Percentiles rank a stretch among this genome's conserved stretches.
Evolutionary conservation across 2,329 filamentous ascomycete genomes (phyloP).

Genomic region (Arthroderma sp.): DNA sequence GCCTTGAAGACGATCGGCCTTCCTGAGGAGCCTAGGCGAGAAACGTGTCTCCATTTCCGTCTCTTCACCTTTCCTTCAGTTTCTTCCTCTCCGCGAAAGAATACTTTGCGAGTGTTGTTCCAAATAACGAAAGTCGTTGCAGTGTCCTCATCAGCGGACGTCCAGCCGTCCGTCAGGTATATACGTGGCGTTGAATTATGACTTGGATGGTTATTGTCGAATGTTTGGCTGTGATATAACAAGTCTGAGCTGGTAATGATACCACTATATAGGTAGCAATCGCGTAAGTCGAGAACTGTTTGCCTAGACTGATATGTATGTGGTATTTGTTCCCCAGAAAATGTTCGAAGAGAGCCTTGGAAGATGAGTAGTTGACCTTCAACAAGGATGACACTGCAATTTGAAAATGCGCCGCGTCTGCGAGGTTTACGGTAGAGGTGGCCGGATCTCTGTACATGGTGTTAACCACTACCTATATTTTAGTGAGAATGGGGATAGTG

Average conservation of each 20-base stretch:
- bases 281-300: constrained; percentile 45
- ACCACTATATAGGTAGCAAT: constrained; percentile 56
- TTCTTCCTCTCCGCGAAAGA: constrained; percentile 39
- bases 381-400: constrained; percentile 49
- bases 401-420: constrained; percentile 49
- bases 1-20: constrained; percentile 55
- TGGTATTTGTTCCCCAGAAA: constrained; percentile 43
- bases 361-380: constrained; percentile 52
- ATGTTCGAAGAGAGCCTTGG: constrained; percentile 45
- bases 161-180: constrained; percentile 51
- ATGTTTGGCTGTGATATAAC: constrained; percentile 52
- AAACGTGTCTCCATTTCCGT: constrained; percentile 45
- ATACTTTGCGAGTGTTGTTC: constrained; percentile 46
- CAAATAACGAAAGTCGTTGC: constrained; percentile 57
- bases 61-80: constrained; percentile 20
- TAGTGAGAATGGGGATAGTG: neutral
- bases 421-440: constrained; percentile 52
- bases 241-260: constrained; percentile 51
- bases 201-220: constrained; percentile 50
- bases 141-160: constrained; percentile 51
- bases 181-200: constrained; percentile 48
- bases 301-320: constrained; percentile 53
- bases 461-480: neutral
- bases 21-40: constrained; percentile 48
- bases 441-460: constrained; percentile 37